Percentiles rank a stretch among this genome's conserved stretches.
Conservation (phyloP, 2,329 filamentous ascomycete species). For the Alternaria tenuissima region DNA sequence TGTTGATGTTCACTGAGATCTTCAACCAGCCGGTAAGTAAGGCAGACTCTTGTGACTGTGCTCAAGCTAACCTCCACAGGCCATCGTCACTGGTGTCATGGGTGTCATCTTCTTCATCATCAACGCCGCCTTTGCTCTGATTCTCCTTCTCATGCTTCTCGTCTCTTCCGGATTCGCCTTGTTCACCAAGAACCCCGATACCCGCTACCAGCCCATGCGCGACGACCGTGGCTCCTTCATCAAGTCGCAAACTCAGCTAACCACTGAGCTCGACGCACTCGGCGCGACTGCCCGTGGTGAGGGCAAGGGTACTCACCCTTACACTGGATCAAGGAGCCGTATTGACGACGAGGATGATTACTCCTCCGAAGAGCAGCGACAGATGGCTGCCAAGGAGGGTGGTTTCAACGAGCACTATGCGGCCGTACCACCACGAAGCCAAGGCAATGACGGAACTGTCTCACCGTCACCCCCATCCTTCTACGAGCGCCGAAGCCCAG, state of each 20-base stretch:
- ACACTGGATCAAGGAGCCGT: conserved; percentile 58
- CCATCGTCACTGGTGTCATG: conserved; percentile 84
- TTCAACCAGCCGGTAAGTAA: conserved; percentile 78
- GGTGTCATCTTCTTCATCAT: conserved; percentile 88
- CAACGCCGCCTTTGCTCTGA: conserved; percentile 83
- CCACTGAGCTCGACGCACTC: conserved; percentile 88
- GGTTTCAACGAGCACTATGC: conserved; percentile 54
- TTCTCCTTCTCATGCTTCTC: conserved; percentile 83
- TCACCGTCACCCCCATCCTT: conserved; percentile 39
- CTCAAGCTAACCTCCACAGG: conserved; percentile 51
- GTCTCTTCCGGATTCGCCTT: conserved; percentile 80
- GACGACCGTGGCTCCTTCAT: conserved; percentile 97
- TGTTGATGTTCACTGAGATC: conserved; percentile 86
- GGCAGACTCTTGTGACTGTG: background rate
- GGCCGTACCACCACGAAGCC: conserved; percentile 57
- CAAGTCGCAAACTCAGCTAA: conserved; percentile 90
- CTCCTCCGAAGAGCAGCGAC: conserved; percentile 60
- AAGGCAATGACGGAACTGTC: conserved; percentile 46
- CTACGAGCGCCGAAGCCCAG: conserved; percentile 46
- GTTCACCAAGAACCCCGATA: conserved; percentile 92
- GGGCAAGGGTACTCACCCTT: conserved; percentile 56
- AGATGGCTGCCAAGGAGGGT: conserved; percentile 45
- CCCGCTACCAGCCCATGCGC: conserved; percentile 93
- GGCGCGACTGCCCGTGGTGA: conserved; percentile 89
- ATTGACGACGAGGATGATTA: conserved; percentile 76